phyloP scores from a whole-genome alignment of 495 filamentous ascomycete species.

The Schizothecium vesticola region DNA sequence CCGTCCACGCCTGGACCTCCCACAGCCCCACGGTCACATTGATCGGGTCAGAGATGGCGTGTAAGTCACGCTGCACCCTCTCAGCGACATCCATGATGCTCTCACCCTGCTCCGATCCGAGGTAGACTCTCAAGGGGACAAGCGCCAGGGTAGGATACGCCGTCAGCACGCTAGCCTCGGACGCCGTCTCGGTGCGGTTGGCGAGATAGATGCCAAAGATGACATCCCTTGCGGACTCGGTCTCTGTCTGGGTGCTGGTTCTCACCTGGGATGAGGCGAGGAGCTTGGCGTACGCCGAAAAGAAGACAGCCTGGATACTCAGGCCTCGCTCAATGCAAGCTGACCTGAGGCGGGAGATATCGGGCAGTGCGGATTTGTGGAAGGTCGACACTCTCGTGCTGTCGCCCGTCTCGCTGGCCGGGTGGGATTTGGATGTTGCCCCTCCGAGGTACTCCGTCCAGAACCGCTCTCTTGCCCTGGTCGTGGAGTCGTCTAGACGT shows the following conservation, averaged over 20 bases:
- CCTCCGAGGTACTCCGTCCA: slow-evolving; percentile 51
- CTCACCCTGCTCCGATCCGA: neutral
- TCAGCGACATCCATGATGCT: slow-evolving; percentile 22
- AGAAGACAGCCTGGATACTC: slow-evolving; percentile 40
- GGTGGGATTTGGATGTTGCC: neutral
- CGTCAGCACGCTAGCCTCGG: slow-evolving; percentile 2
- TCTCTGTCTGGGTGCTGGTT: neutral
- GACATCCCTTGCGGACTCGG: slow-evolving; percentile 10
- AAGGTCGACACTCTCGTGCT: slow-evolving; percentile 12
- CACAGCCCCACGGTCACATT: slow-evolving; percentile 39
- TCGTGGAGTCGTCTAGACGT: slow-evolving; percentile 10
- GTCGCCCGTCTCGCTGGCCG: neutral
- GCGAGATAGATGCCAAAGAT: slow-evolving; percentile 45
- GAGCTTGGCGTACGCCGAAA: slow-evolving; percentile 36
- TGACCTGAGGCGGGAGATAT: slow-evolving; percentile 12
- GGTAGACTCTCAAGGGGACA: slow-evolving; percentile 34
- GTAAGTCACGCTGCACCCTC: slow-evolving; percentile 37
- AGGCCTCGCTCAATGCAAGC: slow-evolving; percentile 24
- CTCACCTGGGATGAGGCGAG: neutral
- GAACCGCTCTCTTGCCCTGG: slow-evolving; percentile 33
- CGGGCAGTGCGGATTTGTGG: slow-evolving; percentile 11
- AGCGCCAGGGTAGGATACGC: slow-evolving; percentile 38
- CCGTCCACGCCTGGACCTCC: slow-evolving; percentile 47
- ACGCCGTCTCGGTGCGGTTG: slow-evolving; percentile 29
- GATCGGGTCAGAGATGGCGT: slow-evolving; percentile 29